These are phyloP conservation scores for Mycosphaerelloides madeirae DNA, from an alignment of 2,329 filamentous ascomycete genomes.

Conservation along the genomic window DNA sequence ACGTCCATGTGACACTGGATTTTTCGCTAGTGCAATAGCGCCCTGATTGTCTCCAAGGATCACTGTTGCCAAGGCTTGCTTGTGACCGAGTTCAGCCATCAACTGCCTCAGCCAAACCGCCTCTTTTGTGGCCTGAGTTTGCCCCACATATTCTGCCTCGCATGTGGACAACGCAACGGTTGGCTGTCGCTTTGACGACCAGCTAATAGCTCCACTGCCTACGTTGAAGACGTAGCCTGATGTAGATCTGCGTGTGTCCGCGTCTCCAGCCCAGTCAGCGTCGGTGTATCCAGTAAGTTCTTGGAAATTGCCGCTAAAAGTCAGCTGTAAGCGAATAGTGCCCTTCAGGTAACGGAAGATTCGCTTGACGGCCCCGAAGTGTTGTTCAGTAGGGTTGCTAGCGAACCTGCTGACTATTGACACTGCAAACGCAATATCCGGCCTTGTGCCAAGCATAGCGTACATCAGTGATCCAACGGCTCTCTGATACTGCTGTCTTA, in stretches of 20 bases:
- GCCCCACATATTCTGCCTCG: conserved; percentile 24
- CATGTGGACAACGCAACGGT: conserved; percentile 19
- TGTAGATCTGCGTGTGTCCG: conserved; percentile 19
- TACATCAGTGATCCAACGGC: no score
- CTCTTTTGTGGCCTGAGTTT: conserved; percentile 20
- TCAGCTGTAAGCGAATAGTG: no score
- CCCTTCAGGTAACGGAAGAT: conserved; percentile 7
- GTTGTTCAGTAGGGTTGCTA: conserved; percentile 2
- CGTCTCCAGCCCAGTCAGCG: conserved; percentile 13
- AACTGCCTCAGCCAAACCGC: conserved; percentile 18
- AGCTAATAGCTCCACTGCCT: conserved; percentile 18
- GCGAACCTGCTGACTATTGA: conserved; percentile 5
- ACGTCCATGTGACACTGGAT: conserved; percentile 1
- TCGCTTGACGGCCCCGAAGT: conserved; percentile 10
- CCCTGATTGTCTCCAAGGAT: conserved; percentile 13
- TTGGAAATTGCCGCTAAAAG: no score
- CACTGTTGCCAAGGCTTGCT: conserved; percentile 3
- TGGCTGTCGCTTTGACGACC: conserved; percentile 18
- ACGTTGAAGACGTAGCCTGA: conserved; percentile 23
- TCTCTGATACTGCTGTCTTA: no score
- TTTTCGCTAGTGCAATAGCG: conserved; percentile 2
- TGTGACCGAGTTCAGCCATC: neutral
- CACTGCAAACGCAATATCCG: conserved; percentile 5
- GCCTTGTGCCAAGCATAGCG: no score
- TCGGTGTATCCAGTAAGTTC: no score